Evolutionary conservation across 352 stramenopile genomes (phyloP).

Genomic region (Globisporangium abappressorium): DNA sequence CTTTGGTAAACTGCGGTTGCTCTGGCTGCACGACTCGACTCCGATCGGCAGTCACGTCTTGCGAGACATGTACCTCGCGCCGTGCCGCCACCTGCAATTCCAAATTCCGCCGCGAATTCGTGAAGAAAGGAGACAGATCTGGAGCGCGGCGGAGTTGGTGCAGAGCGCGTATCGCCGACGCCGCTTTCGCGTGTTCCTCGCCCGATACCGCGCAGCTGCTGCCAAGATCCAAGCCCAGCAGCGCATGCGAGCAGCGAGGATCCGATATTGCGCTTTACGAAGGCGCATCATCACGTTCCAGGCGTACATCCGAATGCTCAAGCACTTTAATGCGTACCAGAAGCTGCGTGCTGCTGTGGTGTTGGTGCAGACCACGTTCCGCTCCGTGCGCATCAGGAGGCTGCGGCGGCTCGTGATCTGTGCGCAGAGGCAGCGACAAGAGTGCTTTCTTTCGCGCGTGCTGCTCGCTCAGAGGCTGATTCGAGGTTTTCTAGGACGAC

Average conservation of each 20-base stretch:
- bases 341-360: conserved; percentile 38
- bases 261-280: conserved; percentile 27
- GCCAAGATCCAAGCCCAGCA: conserved; percentile 57
- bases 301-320: conserved; percentile 46
- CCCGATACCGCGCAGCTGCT: conserved; percentile 48
- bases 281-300: conserved; percentile 56
- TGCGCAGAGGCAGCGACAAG: conserved; percentile 43
- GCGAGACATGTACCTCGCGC: conserved; percentile 57
- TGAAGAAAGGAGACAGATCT: conserved; percentile 51
- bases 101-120: conserved; percentile 50
- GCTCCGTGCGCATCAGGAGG: conserved; percentile 39
- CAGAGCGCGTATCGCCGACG: conserved; percentile 52
- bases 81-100: conserved; percentile 36
- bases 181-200: conserved; percentile 51
- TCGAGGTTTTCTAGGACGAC: conserved; percentile 53
- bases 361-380: conserved; percentile 62
- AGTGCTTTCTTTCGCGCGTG: conserved; percentile 38
- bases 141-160: conserved; percentile 51
- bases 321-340: conserved; percentile 39
- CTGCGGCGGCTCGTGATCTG: conserved; percentile 58
- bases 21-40: conserved; percentile 38
- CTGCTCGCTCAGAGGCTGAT: conserved; percentile 51
- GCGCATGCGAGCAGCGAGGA: conserved; percentile 44
- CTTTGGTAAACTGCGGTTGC: conserved; percentile 33
- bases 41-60: conserved; percentile 43